Evolutionary conservation across 2,329 filamentous ascomycete genomes (phyloP).

Genomic region (Fusarium penzigii): DNA sequence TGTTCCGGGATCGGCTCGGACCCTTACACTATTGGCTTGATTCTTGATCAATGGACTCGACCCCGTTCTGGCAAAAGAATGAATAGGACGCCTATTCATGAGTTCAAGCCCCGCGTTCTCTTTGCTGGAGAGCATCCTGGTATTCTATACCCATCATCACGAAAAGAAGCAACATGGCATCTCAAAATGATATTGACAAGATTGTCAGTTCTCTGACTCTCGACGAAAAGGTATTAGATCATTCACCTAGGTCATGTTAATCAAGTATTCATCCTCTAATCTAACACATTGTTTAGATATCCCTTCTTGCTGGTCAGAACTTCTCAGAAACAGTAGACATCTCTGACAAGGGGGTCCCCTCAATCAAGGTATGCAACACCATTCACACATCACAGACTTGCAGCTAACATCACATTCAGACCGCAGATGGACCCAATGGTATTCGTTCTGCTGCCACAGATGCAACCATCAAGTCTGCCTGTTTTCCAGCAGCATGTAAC

Average conservation of each 20-base stretch:
- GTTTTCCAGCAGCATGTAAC: conserved; percentile 33
- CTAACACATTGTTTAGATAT: conserved; percentile 13
- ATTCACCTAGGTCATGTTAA: neutral
- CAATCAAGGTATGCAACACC: conserved; percentile 14
- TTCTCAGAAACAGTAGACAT: conserved; percentile 25
- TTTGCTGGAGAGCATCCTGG: too few species aligned
- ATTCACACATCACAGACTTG: fast-evolving
- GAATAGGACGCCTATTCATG: neutral
- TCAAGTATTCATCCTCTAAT: fast-evolving
- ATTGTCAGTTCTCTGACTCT: conserved; percentile 17
- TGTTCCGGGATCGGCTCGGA: too few species aligned
- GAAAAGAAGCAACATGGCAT: conserved; percentile 8
- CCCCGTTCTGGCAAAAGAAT: neutral
- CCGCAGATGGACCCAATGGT: conserved; percentile 37
- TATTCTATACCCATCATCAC: neutral
- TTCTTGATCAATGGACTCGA: neutral
- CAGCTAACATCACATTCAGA: conserved; percentile 4
- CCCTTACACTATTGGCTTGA: too few species aligned
- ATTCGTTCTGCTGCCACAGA: conserved; percentile 34
- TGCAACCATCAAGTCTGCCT: conserved; percentile 32
- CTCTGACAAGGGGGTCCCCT: conserved; percentile 18
- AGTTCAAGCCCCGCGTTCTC: neutral
- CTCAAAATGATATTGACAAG: conserved; percentile 5
- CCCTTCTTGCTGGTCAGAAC: conserved; percentile 23
- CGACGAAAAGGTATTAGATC: conserved; percentile 18